These are phyloP conservation scores for Kurtzmaniella quercitrusa DNA, from an alignment of 1,139 yeast species.

Conservation along the genomic window DNA sequence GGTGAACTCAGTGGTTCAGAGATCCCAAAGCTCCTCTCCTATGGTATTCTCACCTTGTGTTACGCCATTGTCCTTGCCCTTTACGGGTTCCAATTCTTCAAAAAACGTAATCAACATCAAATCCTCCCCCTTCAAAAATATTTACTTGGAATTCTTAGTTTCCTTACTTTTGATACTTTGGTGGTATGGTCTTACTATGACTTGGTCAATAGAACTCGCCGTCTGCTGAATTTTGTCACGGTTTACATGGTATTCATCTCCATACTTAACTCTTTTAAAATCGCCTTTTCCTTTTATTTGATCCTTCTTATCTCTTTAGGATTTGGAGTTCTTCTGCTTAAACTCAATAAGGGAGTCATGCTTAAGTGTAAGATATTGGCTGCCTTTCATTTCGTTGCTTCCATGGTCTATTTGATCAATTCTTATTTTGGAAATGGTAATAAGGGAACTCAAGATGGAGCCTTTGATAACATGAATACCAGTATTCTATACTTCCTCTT, in stretches of 20 bases:
- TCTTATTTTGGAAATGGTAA: conserved; percentile 52
- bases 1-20: conserved; percentile 89
- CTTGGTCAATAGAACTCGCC: conserved; percentile 59
- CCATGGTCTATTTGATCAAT: conserved; percentile 64
- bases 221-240: conserved; percentile 58
- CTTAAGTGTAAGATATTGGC: conserved; percentile 76
- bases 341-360: conserved; percentile 75
- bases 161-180: conserved; percentile 79
- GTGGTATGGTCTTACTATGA: conserved; percentile 92
- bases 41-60: conserved; percentile 79
- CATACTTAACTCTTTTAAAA: conserved; percentile 71
- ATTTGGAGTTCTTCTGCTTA: conserved; percentile 88
- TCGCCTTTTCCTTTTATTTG: conserved; percentile 85
- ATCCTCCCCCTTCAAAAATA: conserved; percentile 88
- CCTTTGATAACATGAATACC: conserved; percentile 5
- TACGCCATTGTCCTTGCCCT: conserved; percentile 78
- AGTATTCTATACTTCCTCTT: conserved; percentile 33
- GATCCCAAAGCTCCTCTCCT: conserved; percentile 85
- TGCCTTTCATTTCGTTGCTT: conserved; percentile 62
- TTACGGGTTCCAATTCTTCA: conserved; percentile 82
- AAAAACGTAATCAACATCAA: conserved; percentile 72
- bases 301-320: conserved; percentile 84
- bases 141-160: conserved; percentile 77
- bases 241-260: conserved; percentile 77
- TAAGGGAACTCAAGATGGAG: conserved; percentile 23